These are phyloP conservation scores for Escallonia herrerae DNA, from an alignment of 129 eudicot species.

Conservation along the genomic window DNA sequence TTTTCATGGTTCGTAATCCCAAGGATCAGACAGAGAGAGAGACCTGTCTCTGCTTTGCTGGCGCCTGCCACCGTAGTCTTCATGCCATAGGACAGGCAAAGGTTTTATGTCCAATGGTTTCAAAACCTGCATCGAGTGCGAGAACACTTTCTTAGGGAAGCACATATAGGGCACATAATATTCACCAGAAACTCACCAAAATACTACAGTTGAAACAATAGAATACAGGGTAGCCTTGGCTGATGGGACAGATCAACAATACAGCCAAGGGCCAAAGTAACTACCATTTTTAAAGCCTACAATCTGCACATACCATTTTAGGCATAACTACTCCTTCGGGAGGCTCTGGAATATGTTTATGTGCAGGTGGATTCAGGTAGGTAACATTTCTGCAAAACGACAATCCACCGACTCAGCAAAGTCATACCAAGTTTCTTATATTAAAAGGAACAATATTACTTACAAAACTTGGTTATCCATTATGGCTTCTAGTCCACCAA, in stretches of 20 bases:
- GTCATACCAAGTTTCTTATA: not conserved
- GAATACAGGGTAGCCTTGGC: no score
- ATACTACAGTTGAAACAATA: no score
- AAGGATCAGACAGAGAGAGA: not conserved
- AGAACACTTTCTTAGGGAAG: no score
- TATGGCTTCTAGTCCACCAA: conserved; percentile 59
- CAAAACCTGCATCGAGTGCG: conserved; percentile 43
- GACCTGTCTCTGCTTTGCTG: conserved; percentile 57
- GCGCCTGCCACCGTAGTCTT: conserved; percentile 66
- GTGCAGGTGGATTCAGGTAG: conserved; percentile 57
- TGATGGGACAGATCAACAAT: no score
- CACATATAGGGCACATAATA: no score
- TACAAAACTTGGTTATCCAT: conserved; percentile 56
- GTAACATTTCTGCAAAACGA: conserved; percentile 64
- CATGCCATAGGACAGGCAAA: conserved; percentile 84
- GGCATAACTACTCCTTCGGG: conserved; percentile 73
- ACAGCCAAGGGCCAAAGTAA: not conserved
- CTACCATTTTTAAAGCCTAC: not conserved
- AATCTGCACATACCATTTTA: conserved; percentile 41
- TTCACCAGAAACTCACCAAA: no score
- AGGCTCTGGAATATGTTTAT: conserved; percentile 66
- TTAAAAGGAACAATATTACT: conserved; percentile 25
- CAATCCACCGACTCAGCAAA: not conserved
- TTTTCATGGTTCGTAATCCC: no score
- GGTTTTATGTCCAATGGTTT: conserved; percentile 72